phyloP scores from a whole-genome alignment of 2,329 filamentous ascomycete genomes.

The Coniella lustricola region DNA sequence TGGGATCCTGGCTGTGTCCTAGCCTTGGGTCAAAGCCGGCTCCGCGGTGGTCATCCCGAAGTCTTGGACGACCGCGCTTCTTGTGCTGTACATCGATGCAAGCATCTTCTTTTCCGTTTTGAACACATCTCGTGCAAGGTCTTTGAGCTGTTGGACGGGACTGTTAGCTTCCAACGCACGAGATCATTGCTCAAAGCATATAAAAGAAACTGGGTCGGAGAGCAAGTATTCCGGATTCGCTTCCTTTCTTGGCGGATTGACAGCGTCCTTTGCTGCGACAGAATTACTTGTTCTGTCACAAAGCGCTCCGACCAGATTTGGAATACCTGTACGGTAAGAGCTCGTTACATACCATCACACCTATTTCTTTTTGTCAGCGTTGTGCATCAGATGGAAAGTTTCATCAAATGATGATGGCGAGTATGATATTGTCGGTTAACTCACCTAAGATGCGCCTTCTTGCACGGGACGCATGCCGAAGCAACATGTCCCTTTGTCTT shows the following conservation, averaged over 20 bases:
- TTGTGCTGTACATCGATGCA: slow-evolving; percentile 83
- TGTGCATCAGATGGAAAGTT: too few relatives aligned
- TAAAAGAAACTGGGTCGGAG: neutral
- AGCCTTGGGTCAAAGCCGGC: slow-evolving; percentile 48
- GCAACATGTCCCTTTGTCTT: slow-evolving; percentile 77
- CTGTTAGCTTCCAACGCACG: neutral
- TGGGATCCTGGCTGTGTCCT: slow-evolving; percentile 35
- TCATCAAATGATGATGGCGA: slow-evolving; percentile 5
- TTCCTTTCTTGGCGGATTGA: neutral
- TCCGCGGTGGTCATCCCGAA: slow-evolving; percentile 62
- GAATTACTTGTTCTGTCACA: neutral
- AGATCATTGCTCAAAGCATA: neutral
- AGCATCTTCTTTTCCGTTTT: slow-evolving; percentile 71
- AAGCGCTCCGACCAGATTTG: slow-evolving; percentile 13
- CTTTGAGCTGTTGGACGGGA: slow-evolving; percentile 53
- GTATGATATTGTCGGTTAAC: slow-evolving; percentile 16
- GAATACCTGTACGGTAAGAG: slow-evolving; percentile 9
- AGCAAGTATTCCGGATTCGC: slow-evolving; percentile 7
- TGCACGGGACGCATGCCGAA: slow-evolving; percentile 79
- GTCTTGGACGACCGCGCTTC: slow-evolving; percentile 69
- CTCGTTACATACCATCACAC: slow-evolving; percentile 54
- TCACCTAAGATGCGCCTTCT: slow-evolving; percentile 70
- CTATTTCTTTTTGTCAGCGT: slow-evolving; percentile 35
- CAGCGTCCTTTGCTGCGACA: too few relatives aligned
- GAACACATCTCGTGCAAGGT: slow-evolving; percentile 69